Conservation (phyloP, 1,284 basidiomycete genomes). For the Pisolithus thermaeus region DNA sequence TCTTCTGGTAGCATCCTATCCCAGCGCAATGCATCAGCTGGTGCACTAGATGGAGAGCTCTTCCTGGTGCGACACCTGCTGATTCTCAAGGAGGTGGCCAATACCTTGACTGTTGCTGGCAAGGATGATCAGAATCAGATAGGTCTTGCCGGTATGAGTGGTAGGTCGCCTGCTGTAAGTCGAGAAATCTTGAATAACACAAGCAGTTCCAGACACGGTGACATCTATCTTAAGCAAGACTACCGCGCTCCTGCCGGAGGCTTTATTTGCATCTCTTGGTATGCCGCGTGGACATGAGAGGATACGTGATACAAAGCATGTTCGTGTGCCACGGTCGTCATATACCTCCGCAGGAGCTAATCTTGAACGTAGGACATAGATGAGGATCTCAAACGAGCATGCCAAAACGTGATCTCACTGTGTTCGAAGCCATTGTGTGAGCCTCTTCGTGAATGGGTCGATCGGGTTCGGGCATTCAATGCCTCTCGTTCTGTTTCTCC, state of each 20-base stretch:
- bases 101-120: conserved; percentile 63
- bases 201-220: conserved; percentile 54
- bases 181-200: conserved; percentile 4
- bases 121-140: conserved; percentile 32
- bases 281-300: conserved; percentile 52
- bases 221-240: conserved; percentile 69
- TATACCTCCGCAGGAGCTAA: background rate
- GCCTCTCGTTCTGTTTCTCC: conserved; percentile 15
- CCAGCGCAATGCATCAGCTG: conserved; percentile 39
- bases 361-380: conserved; percentile 63
- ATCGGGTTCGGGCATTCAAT: conserved; percentile 37
- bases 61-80: conserved; percentile 89
- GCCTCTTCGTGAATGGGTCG: conserved; percentile 57
- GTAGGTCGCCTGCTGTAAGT: conserved; percentile 27
- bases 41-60: conserved; percentile 63
- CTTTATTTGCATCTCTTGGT: conserved; percentile 61
- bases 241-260: conserved; percentile 63
- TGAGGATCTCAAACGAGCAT: conserved; percentile 72
- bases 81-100: conserved; percentile 84
- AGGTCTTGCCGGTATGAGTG: conserved; percentile 47
- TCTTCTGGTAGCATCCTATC: conserved; percentile 62
- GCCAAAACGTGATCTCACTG: conserved; percentile 75
- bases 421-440: conserved; percentile 48
- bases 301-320: conserved; percentile 59
- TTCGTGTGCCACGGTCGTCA: conserved; percentile 22